A percentile compares a stretch with the other conserved stretches of the same genome.
phyloP scores from a whole-genome alignment of 306 rosid genomes.

The Quercus suber region DNA sequence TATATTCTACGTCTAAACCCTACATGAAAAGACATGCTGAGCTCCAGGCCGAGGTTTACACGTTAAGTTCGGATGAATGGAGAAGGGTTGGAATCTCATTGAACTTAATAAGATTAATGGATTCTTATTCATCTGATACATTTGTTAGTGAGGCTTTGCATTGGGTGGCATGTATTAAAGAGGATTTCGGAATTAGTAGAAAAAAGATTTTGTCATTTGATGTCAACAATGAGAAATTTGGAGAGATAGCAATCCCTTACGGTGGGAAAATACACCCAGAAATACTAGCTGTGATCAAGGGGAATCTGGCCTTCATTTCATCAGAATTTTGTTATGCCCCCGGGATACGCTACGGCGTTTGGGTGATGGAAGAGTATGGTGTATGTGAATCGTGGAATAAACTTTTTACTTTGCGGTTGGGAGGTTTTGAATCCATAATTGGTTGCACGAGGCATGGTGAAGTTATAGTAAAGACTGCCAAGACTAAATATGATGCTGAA shows the following conservation, averaged over 20 bases:
- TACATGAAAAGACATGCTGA: background rate
- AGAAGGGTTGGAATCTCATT: no score
- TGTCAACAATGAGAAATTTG: background rate
- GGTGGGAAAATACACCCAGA: background rate
- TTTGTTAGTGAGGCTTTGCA: background rate
- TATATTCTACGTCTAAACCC: no score
- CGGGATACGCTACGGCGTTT: background rate
- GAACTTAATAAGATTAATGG: no score
- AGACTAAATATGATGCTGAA: no score
- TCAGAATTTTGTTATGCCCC: no score
- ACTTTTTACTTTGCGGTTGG: background rate
- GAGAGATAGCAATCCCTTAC: background rate
- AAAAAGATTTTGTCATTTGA: background rate
- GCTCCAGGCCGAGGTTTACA: background rate
- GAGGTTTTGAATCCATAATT: background rate
- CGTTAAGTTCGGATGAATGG: background rate
- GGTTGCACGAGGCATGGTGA: background rate
- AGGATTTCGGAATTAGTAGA: background rate
- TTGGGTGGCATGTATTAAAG: background rate
- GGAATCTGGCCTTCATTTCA: background rate
- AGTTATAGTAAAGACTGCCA: no score
- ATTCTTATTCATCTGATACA: background rate
- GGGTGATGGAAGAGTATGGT: background rate
- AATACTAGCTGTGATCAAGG: background rate
- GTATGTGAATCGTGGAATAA: background rate